phyloP scores from a whole-genome alignment of 352 stramenopile genomes.

The Blastocystis sp. region DNA sequence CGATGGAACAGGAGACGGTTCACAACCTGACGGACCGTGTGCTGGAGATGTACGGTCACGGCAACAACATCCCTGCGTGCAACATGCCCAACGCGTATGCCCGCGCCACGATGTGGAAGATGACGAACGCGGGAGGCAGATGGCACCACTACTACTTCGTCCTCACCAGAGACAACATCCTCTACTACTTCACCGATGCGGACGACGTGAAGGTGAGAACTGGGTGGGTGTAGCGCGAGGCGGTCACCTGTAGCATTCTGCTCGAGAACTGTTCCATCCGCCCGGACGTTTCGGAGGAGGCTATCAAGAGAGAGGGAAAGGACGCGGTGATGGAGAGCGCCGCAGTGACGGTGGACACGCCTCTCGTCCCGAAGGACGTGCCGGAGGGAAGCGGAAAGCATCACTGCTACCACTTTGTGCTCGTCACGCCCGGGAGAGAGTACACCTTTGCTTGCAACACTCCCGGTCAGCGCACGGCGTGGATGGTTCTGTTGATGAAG shows the following conservation, averaged over 20 bases:
- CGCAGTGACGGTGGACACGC: neutral
- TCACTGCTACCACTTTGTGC: neutral
- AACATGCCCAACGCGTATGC: conserved; percentile 48
- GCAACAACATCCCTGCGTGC: neutral
- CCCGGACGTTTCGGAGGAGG: neutral
- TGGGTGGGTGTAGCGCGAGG: neutral
- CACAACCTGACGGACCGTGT: neutral
- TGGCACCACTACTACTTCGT: conserved; percentile 63
- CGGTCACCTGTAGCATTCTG: conserved; percentile 4
- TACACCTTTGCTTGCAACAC: conserved; percentile 33
- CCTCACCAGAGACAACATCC: conserved; percentile 32
- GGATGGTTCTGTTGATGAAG: conserved; percentile 24
- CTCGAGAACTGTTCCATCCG: conserved; percentile 3
- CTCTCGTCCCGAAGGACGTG: neutral
- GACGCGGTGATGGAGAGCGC: neutral
- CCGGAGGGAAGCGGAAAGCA: neutral
- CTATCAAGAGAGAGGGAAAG: conserved; percentile 8
- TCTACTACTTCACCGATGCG: conserved; percentile 49
- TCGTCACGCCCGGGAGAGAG: neutral
- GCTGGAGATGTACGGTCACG: neutral
- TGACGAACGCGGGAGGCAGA: conserved; percentile 37
- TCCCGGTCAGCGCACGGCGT: neutral
- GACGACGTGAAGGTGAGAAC: conserved; percentile 7
- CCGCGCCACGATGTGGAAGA: conserved; percentile 44
- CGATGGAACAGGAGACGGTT: neutral